phyloP scores from a whole-genome alignment of 306 rosid genomes.

The Lithocarpus polystachyus region DNA sequence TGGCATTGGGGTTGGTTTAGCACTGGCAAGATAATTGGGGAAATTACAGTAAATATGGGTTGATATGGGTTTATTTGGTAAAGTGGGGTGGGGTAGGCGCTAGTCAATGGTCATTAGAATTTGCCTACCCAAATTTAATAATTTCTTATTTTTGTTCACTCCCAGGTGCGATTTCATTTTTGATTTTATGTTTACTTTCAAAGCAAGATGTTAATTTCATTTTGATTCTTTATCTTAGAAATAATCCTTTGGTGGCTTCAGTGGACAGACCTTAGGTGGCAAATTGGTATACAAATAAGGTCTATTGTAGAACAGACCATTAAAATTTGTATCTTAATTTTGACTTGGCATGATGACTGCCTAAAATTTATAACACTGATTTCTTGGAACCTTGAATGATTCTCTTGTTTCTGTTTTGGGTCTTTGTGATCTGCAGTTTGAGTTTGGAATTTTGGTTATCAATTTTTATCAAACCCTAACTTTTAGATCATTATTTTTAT shows the following conservation, averaged over 20 bases:
- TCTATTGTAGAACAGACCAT: conserved; percentile 22
- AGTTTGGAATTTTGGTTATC: too few species aligned
- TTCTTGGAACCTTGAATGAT: conserved; percentile 17
- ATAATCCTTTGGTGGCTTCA: conserved; percentile 42
- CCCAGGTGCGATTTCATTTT: conserved; percentile 12
- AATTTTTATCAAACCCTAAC: too few species aligned
- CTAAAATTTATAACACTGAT: conserved; percentile 22
- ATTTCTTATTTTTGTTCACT: conserved; percentile 24
- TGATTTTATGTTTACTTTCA: conserved; percentile 26
- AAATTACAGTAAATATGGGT: too few species aligned
- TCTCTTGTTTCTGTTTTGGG: not conserved
- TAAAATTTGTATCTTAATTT: conserved; percentile 33
- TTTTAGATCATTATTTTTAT: too few species aligned
- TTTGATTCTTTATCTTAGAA: conserved; percentile 34
- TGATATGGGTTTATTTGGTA: too few species aligned
- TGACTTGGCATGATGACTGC: conserved; percentile 25
- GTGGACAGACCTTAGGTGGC: conserved; percentile 28
- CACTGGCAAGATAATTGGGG: not conserved
- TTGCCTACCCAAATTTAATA: conserved; percentile 20
- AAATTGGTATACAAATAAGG: conserved; percentile 25
- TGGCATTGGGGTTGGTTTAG: not conserved
- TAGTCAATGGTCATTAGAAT: conserved; percentile 10
- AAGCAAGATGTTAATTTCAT: conserved; percentile 33
- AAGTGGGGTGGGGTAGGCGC: too few species aligned
- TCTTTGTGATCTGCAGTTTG: too few species aligned